Evolutionary conservation across 1,284 basidiomycete species (phyloP).

Genomic region (Heterobasidion parviporum): DNA sequence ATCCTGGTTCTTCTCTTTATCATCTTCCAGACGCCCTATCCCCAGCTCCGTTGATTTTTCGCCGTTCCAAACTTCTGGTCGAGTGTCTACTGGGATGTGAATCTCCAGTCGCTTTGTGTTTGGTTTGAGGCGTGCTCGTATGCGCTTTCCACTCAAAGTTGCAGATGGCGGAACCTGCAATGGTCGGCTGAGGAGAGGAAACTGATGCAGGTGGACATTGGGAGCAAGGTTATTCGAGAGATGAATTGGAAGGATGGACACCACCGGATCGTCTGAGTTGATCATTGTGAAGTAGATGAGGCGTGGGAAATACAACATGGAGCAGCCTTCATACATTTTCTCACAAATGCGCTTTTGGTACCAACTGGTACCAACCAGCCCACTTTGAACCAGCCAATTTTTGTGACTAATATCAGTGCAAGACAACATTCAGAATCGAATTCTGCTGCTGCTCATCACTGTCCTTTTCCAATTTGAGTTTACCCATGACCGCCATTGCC

Average conservation of each 20-base stretch:
- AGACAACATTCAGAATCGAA: slow-evolving; percentile 8
- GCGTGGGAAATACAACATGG: not conserved
- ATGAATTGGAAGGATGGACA: slow-evolving; percentile 61
- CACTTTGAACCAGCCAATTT: not conserved
- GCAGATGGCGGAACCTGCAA: slow-evolving; percentile 71
- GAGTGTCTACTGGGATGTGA: slow-evolving; percentile 68
- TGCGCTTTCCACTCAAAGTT: slow-evolving; percentile 59
- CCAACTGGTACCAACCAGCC: no score
- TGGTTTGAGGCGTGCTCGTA: slow-evolving; percentile 63
- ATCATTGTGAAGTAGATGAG: slow-evolving; percentile 24
- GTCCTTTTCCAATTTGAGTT: slow-evolving; percentile 25
- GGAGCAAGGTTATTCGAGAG: slow-evolving; percentile 53
- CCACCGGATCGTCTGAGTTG: slow-evolving; percentile 47
- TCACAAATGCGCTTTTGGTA: no score
- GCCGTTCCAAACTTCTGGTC: slow-evolving; percentile 69
- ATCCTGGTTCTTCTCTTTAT: slow-evolving; percentile 66
- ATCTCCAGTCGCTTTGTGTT: slow-evolving; percentile 56
- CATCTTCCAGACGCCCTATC: slow-evolving; percentile 54
- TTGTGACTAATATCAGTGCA: not conserved
- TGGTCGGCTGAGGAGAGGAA: slow-evolving; percentile 63
- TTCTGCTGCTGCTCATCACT: slow-evolving; percentile 9
- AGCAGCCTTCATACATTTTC: not conserved
- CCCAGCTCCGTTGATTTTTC: slow-evolving; percentile 62
- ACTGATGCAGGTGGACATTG: slow-evolving; percentile 70
- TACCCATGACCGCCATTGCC: slow-evolving; percentile 54